A percentile compares a stretch with the other conserved stretches of the same genome.
phyloP scores from a whole-genome alignment of 768 basidiomycete species.

The Termitomyces sp. region DNA sequence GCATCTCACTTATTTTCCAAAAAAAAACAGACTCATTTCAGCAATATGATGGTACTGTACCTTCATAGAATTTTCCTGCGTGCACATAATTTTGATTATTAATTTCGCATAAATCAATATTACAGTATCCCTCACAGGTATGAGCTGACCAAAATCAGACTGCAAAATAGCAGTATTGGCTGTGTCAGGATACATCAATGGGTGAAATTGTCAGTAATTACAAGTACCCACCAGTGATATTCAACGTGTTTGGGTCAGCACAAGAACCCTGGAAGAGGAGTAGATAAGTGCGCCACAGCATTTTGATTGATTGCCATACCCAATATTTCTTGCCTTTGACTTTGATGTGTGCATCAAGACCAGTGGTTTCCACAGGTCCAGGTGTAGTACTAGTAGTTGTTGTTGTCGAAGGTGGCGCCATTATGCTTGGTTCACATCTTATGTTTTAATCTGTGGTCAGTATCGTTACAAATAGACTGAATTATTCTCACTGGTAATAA shows the following conservation, averaged over 20 bases:
- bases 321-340: constrained; percentile 1
- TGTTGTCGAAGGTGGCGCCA: neutral
- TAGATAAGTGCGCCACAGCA: neutral
- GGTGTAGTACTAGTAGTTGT: no score
- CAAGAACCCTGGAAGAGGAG: neutral
- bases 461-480: neutral
- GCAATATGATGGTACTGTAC: neutral
- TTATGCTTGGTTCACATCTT: neutral
- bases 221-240: neutral
- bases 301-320: neutral
- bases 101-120: neutral
- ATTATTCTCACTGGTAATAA: neutral
- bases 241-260: neutral
- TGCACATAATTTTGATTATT: neutral
- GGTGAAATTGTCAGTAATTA: neutral
- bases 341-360: neutral
- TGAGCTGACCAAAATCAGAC: neutral
- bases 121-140: neutral
- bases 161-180: neutral
- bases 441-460: neutral
- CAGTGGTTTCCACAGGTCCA: no score
- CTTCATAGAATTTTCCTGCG: constrained; percentile 1
- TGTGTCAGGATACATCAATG: neutral
- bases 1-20: neutral
- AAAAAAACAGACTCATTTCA: neutral